These are phyloP conservation scores for Xylaria nigripes DNA, from an alignment of 495 filamentous ascomycete species.

Conservation along the genomic window DNA sequence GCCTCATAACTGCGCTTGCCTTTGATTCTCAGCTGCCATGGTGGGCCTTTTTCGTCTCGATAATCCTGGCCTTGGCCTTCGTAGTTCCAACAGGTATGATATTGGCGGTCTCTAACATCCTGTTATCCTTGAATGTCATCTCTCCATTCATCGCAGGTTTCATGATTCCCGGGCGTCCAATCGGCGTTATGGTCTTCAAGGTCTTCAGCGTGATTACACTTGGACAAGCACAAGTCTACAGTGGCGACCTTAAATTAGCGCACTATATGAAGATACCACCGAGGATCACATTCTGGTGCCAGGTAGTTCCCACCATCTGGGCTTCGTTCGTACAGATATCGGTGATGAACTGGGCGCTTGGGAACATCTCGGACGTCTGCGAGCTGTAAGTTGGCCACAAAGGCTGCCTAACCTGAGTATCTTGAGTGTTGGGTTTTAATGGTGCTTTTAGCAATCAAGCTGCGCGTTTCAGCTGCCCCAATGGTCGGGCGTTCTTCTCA, in stretches of 20 bases:
- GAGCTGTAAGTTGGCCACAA: slow-evolving; percentile 16
- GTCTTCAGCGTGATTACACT: slow-evolving; percentile 53
- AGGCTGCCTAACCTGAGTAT: background rate
- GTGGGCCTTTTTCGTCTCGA: slow-evolving; percentile 44
- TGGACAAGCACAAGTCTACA: slow-evolving; percentile 46
- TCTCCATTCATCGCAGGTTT: slow-evolving; percentile 59
- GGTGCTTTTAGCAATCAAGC: slow-evolving; percentile 22
- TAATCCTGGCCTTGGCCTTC: slow-evolving; percentile 43
- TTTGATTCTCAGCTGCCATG: slow-evolving; percentile 41
- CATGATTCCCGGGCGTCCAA: slow-evolving; percentile 51
- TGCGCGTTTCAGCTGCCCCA: slow-evolving; percentile 53
- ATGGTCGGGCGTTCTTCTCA: slow-evolving; percentile 52
- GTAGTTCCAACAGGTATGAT: slow-evolving; percentile 48
- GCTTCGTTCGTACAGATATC: slow-evolving; percentile 51
- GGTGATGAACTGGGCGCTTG: slow-evolving; percentile 55
- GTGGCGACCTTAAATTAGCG: slow-evolving; percentile 46
- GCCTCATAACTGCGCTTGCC: slow-evolving; percentile 43
- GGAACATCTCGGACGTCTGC: slow-evolving; percentile 47
- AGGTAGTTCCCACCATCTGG: slow-evolving; percentile 49
- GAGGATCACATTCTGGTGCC: slow-evolving; percentile 49
- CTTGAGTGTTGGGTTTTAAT: background rate
- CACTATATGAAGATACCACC: slow-evolving; percentile 64
- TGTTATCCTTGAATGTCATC: slow-evolving; percentile 49
- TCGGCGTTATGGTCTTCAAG: slow-evolving; percentile 61
- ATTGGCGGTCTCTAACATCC: slow-evolving; percentile 47